phyloP scores from a whole-genome alignment of 805 yeast genomes.

The Metschnikowia drakensbergensis region DNA sequence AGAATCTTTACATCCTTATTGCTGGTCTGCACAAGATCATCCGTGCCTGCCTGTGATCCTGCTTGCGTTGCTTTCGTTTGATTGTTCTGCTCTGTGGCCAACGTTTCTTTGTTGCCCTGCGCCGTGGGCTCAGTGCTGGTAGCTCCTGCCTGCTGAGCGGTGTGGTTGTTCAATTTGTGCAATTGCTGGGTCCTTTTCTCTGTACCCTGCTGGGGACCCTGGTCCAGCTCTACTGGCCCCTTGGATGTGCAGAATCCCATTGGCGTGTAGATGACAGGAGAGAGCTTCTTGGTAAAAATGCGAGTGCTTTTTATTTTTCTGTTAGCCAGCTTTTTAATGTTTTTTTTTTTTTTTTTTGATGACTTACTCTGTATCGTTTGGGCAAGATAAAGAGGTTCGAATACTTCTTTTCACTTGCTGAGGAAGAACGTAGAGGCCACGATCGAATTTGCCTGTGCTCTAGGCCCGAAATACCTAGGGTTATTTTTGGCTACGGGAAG shows the following conservation, averaged over 20 bases:
- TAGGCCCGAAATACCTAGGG: not conserved
- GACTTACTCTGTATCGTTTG: not conserved
- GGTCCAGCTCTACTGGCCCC: constrained; percentile 4
- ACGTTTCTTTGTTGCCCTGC: not conserved
- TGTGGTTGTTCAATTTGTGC: not conserved
- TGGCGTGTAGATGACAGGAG: constrained; percentile 1
- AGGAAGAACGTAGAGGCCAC: not conserved
- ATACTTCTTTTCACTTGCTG: not conserved
- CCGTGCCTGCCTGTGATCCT: constrained; percentile 3
- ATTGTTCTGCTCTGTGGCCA: not conserved
- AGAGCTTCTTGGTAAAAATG: constrained; percentile 1
- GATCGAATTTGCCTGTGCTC: not conserved
- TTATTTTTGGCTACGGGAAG: not conserved
- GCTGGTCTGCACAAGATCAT: constrained; percentile 10
- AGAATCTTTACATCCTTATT: constrained; percentile 64
- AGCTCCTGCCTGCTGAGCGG: not conserved
- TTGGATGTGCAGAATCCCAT: constrained; percentile 7
- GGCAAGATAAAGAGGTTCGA: not conserved
- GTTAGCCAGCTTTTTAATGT: not conserved
- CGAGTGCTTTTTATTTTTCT: constrained; percentile 3
- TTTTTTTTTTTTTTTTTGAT: not conserved
- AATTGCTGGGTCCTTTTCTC: constrained; percentile 2
- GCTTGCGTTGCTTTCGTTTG: not conserved
- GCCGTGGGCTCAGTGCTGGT: not conserved
- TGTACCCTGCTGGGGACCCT: not conserved